Base-by-base conservation (phyloP, 495 filamentous ascomycete species). In the Penicillium lividum region DNA sequence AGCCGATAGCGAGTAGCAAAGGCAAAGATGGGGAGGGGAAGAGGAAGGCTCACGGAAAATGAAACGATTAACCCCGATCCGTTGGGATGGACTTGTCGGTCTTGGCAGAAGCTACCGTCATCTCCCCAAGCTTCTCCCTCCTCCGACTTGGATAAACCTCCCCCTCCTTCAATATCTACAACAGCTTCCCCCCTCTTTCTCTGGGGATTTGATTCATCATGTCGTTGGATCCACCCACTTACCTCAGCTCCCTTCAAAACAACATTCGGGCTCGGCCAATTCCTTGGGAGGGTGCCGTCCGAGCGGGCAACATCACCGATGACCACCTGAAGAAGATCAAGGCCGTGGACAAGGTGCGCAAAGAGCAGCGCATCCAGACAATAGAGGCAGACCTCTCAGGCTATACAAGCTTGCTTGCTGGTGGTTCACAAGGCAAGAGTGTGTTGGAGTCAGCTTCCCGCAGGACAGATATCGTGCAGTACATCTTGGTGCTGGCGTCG, bases 251-350 rank as follows among this genome's bases (percentile, higher is more conserved):
- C 57, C 81, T 97, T 56, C 93, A 96, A 77, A 93, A 89, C 78
- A 97, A 97, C 77, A 96, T 97, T 68, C 90, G 95, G 63, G 85
- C 87, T 59, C 84, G 94, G 53, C 93, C 93, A 64, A 96, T 99
- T 70, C 92, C 93, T 46, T 99, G 94, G 94, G 95, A 98, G 72
- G 94, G 94, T 60, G 93, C 95, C 65, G 91, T 95, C 63, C 88
- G 94, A 71, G 90, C 90, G 67, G 89, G 90, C 63, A 93, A 91
- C 68, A 90, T 99, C 76, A 96, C 92, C 51, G 94, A 97, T 61
- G 86, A 89, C 53, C 92, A 99, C 69, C 82, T 97, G 65, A 92
- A 89, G 79, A 93, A 91, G 81, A 98, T 99, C 78, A 93, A 94
- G 75, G 91, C 94, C 50, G 91, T 97, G 63, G 95, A 98, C 73